Base-by-base conservation (phyloP, 768 basidiomycete genomes). In the Amanita molliuscula region DNA sequence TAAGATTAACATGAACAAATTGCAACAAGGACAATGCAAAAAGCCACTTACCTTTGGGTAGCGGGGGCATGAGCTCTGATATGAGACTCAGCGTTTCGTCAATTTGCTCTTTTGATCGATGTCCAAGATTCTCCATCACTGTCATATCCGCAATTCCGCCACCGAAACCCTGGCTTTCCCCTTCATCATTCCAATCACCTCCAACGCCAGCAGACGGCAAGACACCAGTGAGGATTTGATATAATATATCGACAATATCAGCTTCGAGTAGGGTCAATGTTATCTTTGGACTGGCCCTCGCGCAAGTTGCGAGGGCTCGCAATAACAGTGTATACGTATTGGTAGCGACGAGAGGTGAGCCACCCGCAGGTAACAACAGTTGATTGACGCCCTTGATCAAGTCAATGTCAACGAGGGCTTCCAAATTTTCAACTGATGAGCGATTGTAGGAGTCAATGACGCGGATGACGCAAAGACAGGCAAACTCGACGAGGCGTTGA, bases 401-500 rank as follows among this genome's bases (percentile, higher is more conserved):
- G 29, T 81, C 84, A 29, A 73, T 72, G 55, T 93, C 88, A 56
- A 97, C 81, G 40, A 97, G 75, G 6, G 75, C 74, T 63, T 98
- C 96, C 46, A 98, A 77, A 56, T 88, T 84, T 61, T 91, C 89
- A 18, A 85, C 77, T 13, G 82, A 84, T 47, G 86, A 72, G 51
- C 93, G 88, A 58, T 89, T 75, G 63, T 94, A 98, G 29, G 89
- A 84, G 58, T 99, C 95, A 58, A 98, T 78, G 51, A 90, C 84
- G 31, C 95, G 85, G 51, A 97, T 95, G 59, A 98, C 87, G 56
- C 90, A 95, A 46, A 95, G 79, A 56, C 90, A 92, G 1, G 93
- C 93, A 62, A 85, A 95, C 67, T 98, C 96, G 55, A 99, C 96
- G n/a, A 98, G 79, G 46, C 92, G 83, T 65, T 95, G 91, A 65